Conservation (phyloP, 805 yeast species). For the Scheffersomyces ergatensis region DNA sequence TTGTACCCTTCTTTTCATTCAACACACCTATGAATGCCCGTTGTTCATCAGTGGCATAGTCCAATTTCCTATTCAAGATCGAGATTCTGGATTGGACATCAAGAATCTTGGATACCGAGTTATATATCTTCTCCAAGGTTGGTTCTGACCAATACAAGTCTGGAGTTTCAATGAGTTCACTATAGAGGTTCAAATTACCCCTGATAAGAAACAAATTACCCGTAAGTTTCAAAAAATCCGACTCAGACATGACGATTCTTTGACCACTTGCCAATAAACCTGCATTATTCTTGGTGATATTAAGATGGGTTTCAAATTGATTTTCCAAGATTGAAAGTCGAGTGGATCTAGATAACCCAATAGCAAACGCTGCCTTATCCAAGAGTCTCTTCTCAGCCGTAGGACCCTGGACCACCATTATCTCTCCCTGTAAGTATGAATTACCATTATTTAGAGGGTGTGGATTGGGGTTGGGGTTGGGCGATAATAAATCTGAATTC, state of each 20-base stretch:
- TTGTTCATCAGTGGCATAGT: slow-evolving; percentile 87
- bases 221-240: slow-evolving; percentile 64
- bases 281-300: slow-evolving; percentile 60
- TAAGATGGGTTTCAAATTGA: slow-evolving; percentile 67
- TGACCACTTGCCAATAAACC: slow-evolving; percentile 65
- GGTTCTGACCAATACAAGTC: slow-evolving; percentile 95
- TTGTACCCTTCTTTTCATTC: slow-evolving; percentile 70
- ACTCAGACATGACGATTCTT: slow-evolving; percentile 41
- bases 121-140: slow-evolving; percentile 71
- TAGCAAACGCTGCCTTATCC: slow-evolving; percentile 86
- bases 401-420: slow-evolving; percentile 60
- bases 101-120: slow-evolving; percentile 63
- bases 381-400: slow-evolving; percentile 48
- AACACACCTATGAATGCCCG: slow-evolving; percentile 71
- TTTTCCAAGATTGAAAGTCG: slow-evolving; percentile 77
- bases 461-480: too few relatives aligned
- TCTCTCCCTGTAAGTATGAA: slow-evolving; percentile 60
- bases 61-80: slow-evolving; percentile 80
- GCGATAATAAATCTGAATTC: slow-evolving; percentile 19
- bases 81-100: slow-evolving; percentile 77
- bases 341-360: slow-evolving; percentile 84
- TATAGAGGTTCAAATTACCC: slow-evolving; percentile 80
- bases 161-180: slow-evolving; percentile 88
- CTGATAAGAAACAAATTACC: slow-evolving; percentile 75
- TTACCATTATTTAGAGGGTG: slow-evolving; percentile 22